phyloP scores from a whole-genome alignment of 1,139 yeast genomes.

The Lodderomyces orthopsilosis region DNA sequence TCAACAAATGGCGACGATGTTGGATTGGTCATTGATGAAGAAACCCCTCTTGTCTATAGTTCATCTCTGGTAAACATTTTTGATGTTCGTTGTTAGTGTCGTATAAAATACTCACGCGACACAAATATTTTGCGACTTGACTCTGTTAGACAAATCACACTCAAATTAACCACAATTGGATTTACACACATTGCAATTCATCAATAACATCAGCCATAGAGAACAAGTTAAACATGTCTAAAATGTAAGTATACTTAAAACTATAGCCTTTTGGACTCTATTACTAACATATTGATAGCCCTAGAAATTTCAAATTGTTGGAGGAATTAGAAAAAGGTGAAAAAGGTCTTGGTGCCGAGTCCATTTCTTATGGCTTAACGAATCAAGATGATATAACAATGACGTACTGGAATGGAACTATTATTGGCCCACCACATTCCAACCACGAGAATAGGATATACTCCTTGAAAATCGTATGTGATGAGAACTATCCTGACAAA shows the following conservation, averaged over 20 bases:
- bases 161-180: not conserved
- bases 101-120: no score
- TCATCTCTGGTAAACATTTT: not conserved
- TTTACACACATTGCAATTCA: not conserved
- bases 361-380: conserved; percentile 89
- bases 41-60: no score
- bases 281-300: conserved; percentile 41
- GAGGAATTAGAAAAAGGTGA: conserved; percentile 98
- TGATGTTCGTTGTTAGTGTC: no score
- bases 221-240: conserved; percentile 29
- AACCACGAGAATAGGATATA: conserved; percentile 92
- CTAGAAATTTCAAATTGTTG: conserved; percentile 87
- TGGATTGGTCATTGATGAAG: conserved; percentile 4
- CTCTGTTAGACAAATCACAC: no score
- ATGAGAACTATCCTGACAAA: conserved; percentile 77
- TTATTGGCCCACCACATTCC: conserved; percentile 95
- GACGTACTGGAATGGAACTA: conserved; percentile 96
- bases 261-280: no score
- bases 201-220: not conserved
- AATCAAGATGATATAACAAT: conserved; percentile 87
- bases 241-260: conserved; percentile 31
- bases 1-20: conserved; percentile 20
- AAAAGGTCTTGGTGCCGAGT: conserved; percentile 95
- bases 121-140: no score
- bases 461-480: conserved; percentile 78